These are phyloP conservation scores for Colletotrichum chrysophilum DNA, from an alignment of 2,329 filamentous ascomycete species.

Conservation along the genomic window DNA sequence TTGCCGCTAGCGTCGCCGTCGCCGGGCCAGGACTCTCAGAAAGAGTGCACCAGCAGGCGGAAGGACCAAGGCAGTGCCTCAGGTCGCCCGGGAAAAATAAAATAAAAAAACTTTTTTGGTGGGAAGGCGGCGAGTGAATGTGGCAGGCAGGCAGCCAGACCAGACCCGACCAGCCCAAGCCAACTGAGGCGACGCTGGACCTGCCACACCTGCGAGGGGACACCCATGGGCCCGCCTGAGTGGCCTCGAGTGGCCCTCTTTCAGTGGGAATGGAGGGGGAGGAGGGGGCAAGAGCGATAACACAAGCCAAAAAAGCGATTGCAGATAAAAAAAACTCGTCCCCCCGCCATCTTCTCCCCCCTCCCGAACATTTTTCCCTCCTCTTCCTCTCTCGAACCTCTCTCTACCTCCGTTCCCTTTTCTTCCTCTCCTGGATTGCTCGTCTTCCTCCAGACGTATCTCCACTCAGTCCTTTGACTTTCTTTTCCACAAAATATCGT, in stretches of 20 bases:
- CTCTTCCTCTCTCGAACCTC: constrained; percentile 30
- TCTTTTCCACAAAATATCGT: constrained; percentile 18
- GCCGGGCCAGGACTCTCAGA: constrained; percentile 7
- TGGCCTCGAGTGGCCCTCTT: not conserved
- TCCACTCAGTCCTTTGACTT: constrained; percentile 36
- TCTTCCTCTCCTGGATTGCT: constrained; percentile 33
- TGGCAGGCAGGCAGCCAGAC: not conserved
- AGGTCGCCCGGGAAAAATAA: not conserved
- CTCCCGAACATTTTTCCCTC: constrained; percentile 24
- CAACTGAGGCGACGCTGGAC: not conserved
- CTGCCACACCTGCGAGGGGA: not conserved
- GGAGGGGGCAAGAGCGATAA: constrained; percentile 10
- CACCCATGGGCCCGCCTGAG: not conserved
- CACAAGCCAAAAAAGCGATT: constrained; percentile 12
- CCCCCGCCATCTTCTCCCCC: constrained; percentile 24
- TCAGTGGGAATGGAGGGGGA: not conserved
- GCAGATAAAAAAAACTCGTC: constrained; percentile 38
- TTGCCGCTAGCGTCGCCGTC: constrained; percentile 23
- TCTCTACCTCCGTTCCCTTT: constrained; percentile 37
- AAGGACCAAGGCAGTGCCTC: not conserved
- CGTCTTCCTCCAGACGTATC: constrained; percentile 50
- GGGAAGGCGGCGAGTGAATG: constrained; percentile 7
- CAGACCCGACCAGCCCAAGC: not conserved
- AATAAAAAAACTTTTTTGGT: constrained; percentile 27
- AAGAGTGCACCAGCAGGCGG: not conserved